phyloP scores from a whole-genome alignment of 495 filamentous ascomycete genomes.

The Astrothelium macrocarpum region DNA sequence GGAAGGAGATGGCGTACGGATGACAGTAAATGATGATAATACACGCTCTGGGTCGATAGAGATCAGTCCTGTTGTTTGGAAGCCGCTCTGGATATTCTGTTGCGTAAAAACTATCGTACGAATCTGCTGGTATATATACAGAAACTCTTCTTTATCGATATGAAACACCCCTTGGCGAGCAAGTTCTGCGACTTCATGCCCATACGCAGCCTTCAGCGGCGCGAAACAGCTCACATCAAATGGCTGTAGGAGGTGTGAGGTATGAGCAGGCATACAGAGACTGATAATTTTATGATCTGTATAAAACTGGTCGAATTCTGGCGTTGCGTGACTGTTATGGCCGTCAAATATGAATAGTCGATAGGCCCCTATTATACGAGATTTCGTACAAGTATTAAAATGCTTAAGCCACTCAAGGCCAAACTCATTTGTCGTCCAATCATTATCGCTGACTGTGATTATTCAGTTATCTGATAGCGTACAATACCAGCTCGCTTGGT shows the following conservation, averaged over 20 bases:
- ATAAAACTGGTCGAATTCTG: conserved; percentile 20
- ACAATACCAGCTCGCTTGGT: conserved; percentile 23
- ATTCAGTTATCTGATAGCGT: conserved; percentile 11
- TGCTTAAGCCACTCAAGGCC: conserved; percentile 20
- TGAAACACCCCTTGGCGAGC: conserved; percentile 11
- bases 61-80: conserved; percentile 18
- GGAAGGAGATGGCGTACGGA: neutral
- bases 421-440: conserved; percentile 25
- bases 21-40: neutral
- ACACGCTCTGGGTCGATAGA: conserved; percentile 9
- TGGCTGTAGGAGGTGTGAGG: conserved; percentile 23
- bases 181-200: conserved; percentile 9
- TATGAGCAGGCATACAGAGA: conserved; percentile 21
- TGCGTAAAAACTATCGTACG: conserved; percentile 6
- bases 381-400: conserved; percentile 22
- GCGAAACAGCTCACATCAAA: conserved; percentile 22
- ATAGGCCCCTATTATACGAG: conserved; percentile 20
- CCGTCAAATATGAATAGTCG: conserved; percentile 29
- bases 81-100: conserved; percentile 16
- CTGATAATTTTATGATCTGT: conserved; percentile 14
- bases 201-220: conserved; percentile 17
- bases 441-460: conserved; percentile 19
- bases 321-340: conserved; percentile 25
- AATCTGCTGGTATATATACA: conserved; percentile 14
- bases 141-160: conserved; percentile 17